These are phyloP conservation scores for Durio zibethinus DNA, from an alignment of 345 rosid genomes.

Conservation along the genomic window DNA sequence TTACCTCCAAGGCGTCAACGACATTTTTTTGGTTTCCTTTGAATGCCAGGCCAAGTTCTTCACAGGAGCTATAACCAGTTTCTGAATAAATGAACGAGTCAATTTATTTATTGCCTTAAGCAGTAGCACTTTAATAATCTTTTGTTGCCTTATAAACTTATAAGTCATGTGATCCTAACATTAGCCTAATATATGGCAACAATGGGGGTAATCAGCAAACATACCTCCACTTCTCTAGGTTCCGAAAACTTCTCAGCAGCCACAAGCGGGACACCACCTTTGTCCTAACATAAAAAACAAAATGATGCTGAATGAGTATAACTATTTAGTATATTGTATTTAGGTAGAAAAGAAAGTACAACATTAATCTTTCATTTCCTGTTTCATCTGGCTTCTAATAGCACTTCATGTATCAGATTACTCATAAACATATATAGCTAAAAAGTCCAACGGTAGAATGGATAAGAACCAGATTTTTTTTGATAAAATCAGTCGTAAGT, in stretches of 20 bases:
- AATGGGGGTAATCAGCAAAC: neutral
- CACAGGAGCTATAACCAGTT: constrained; percentile 63
- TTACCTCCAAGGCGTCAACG: constrained; percentile 74
- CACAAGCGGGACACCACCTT: constrained; percentile 69
- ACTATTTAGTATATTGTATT: neutral
- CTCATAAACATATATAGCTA: too few species aligned
- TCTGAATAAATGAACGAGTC: constrained; percentile 39
- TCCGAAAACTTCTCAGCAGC: constrained; percentile 79
- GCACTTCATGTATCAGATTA: too few species aligned
- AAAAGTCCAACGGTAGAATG: too few species aligned
- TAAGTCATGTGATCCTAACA: too few species aligned
- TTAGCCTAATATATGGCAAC: too few species aligned
- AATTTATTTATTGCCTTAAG: neutral
- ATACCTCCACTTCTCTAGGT: constrained; percentile 89
- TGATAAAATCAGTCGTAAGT: too few species aligned
- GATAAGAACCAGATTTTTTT: too few species aligned
- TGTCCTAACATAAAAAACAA: constrained; percentile 48
- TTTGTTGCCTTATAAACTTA: too few species aligned
- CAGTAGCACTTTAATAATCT: neutral
- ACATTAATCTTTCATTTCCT: too few species aligned
- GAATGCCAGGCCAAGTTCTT: constrained; percentile 85
- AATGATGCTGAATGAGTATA: neutral
- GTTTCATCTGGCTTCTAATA: too few species aligned
- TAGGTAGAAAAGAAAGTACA: neutral
- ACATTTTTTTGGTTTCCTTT: constrained; percentile 74